Base-by-base conservation (phyloP, 2,329 filamentous ascomycete genomes). In the Colletotrichum sp. region DNA sequence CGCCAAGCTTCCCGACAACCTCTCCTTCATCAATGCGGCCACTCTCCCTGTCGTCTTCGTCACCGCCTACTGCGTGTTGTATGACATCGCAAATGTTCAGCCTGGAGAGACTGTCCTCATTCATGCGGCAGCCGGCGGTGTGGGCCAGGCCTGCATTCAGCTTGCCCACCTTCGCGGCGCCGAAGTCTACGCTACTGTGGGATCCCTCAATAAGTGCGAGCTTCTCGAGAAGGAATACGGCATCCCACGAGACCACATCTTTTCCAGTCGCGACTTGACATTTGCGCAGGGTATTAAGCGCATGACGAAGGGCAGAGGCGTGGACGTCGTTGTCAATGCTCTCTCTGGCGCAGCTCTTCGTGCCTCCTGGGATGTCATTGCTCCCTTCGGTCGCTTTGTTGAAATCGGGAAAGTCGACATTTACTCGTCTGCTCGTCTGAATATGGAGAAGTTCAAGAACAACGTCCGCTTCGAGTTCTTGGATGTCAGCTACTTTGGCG, bases 401-500 rank as follows among this genome's bases (percentile, higher is more conserved):
- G 87, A 90, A 68, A 84, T 89, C 57, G 84, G 85, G 8, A 84
- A 82, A 76, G 78, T 82, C 39, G 86, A 87, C 55, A 81, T 85
- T 28, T 79, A 80, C 8, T 82, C 80, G 71, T 87, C 86, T 71
- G 84, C 83, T 2, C 81, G 85, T 2, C 80, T 91, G 0, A 87
- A 89, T 39, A 87, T 91, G 85, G 78, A 83, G 14, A 85, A 85
- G 14, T 87, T 89, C 66, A 85, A 87, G 32, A 28, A 36, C 36
- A 89, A 88, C 74, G 84, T 84, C 32, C 87, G 85, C 61, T 88
- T 88, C 77, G 83, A 84, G 74, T 85, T 87, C 0, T 83, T 89
- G 3, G 87, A 89, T 72, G 80, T 89, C 4, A 43, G 74, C 10
- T 79, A 52, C n/a, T 32, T 61, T 28, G 34, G n/a, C 10, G 34